These are phyloP conservation scores for Trypanosoma lewisi DNA, from an alignment of 208 protist genomes.

Conservation along the genomic window DNA sequence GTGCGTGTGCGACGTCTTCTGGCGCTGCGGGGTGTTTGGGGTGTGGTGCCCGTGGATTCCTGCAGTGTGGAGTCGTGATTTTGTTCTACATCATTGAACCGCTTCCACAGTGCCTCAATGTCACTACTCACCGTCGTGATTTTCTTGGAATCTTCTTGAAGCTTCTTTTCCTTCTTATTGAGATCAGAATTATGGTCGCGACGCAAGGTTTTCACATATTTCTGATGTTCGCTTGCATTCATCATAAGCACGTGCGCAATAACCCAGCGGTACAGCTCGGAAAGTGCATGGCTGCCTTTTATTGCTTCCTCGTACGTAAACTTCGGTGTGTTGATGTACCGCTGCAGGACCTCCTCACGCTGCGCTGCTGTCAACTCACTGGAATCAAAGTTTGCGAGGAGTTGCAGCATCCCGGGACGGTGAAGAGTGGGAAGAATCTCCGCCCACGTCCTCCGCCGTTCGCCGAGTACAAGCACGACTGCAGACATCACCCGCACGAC, in stretches of 20 bases:
- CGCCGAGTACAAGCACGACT: conserved; percentile 56
- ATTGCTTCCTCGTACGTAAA: conserved; percentile 56
- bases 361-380: conserved; percentile 25
- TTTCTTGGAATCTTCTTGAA: neutral
- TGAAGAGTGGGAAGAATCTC: conserved; percentile 42
- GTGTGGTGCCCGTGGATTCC: neutral
- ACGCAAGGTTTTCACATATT: conserved; percentile 12
- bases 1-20: neutral
- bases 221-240: conserved; percentile 16
- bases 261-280: conserved; percentile 56
- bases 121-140: neutral
- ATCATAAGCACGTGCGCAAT: conserved; percentile 43
- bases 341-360: conserved; percentile 24
- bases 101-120: neutral
- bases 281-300: conserved; percentile 55
- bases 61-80: neutral
- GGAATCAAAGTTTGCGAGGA: conserved; percentile 44
- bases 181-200: conserved; percentile 12
- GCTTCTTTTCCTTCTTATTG: conserved; percentile 31
- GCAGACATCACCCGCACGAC: conserved; percentile 69
- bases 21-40: neutral
- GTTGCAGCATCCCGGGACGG: conserved; percentile 37
- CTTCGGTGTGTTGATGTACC: conserved; percentile 32
- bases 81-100: neutral
- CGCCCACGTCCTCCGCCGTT: conserved; percentile 31